Conservation (phyloP, 805 yeast species). For the Jamesozyma jinghongensis region DNA sequence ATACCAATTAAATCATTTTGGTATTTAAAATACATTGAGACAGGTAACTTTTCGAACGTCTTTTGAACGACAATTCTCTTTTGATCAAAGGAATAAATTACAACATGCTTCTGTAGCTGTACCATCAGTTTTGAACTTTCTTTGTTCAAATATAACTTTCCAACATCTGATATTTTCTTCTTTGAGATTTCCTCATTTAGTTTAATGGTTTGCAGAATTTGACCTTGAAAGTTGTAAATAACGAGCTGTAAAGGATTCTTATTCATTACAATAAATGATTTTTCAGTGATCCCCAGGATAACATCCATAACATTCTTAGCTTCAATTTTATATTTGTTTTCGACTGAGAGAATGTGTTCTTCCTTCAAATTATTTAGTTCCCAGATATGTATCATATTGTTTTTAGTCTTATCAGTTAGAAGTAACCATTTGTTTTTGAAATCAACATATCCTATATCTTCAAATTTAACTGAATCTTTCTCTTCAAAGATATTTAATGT, state of each 20-base stretch:
- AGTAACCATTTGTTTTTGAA: constrained; percentile 26
- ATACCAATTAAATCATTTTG: constrained; percentile 9
- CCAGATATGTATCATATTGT: constrained; percentile 11
- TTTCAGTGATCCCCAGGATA: constrained; percentile 28
- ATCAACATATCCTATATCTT: constrained; percentile 16
- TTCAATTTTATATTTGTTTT: constrained; percentile 9
- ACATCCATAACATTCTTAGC: constrained; percentile 10
- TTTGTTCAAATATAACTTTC: constrained; percentile 19
- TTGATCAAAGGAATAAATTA: constrained; percentile 28
- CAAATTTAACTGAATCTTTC: constrained; percentile 3
- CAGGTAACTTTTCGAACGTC: constrained; percentile 7
- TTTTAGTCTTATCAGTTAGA: constrained; percentile 6
- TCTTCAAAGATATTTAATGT: constrained; percentile 8
- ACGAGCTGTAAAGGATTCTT: constrained; percentile 16
- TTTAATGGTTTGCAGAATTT: constrained; percentile 18
- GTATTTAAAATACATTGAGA: constrained; percentile 10
- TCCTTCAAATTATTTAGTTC: constrained; percentile 8
- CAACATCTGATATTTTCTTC: constrained; percentile 3
- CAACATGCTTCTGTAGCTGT: constrained; percentile 13
- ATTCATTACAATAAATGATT: constrained; percentile 22
- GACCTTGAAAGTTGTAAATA: constrained; percentile 25
- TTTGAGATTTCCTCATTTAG: constrained; percentile 10
- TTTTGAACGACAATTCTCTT: constrained; percentile 17
- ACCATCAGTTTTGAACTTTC: constrained; percentile 25
- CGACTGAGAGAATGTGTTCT: constrained; percentile 6